These are phyloP conservation scores for Perkinsus marinus DNA, from an alignment of 169 alveolate species.

Conservation along the genomic window DNA sequence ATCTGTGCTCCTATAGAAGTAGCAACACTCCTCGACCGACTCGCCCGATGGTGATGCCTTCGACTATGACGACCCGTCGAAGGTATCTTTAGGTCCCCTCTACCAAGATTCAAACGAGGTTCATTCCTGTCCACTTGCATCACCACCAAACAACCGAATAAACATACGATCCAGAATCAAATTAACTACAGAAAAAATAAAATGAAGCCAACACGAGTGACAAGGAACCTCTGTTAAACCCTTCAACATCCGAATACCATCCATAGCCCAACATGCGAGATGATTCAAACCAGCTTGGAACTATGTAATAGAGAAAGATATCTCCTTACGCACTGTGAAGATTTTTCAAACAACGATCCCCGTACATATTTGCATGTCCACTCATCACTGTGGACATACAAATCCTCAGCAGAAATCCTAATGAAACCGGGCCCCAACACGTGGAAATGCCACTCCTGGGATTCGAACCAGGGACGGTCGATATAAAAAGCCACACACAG, in stretches of 20 bases:
- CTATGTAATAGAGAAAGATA: background rate
- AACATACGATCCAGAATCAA: too few relatives aligned
- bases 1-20: background rate
- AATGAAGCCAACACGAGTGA: background rate
- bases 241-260: background rate
- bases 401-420: too few relatives aligned
- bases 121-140: too few relatives aligned
- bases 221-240: background rate
- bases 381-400: too few relatives aligned
- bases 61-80: too few relatives aligned
- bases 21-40: background rate
- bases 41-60: background rate
- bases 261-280: background rate
- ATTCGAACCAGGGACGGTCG: background rate
- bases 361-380: background rate
- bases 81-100: too few relatives aligned
- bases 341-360: too few relatives aligned
- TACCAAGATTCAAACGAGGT: too few relatives aligned
- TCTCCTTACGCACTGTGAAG: background rate
- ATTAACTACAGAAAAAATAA: background rate
- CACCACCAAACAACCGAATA: too few relatives aligned
- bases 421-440: too few relatives aligned
- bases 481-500: background rate
- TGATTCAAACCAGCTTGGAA: background rate
- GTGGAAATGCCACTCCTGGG: background rate